These are phyloP conservation scores for Phytophthora palmivora DNA, from an alignment of 352 stramenopile species.

Conservation along the genomic window DNA sequence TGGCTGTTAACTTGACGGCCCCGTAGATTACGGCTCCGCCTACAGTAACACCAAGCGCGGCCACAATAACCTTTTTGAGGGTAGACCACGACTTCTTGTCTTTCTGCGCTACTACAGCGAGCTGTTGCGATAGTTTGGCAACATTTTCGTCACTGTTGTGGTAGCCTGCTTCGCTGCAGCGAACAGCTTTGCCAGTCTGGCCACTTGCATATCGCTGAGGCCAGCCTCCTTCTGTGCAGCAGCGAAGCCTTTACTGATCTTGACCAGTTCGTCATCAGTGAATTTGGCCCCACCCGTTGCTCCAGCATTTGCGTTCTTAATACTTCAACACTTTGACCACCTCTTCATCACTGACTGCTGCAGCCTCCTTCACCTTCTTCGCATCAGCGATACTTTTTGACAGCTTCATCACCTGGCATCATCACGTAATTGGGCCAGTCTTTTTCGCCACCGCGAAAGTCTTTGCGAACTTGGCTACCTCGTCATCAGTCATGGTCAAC, in stretches of 20 bases:
- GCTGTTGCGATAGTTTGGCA: neutral
- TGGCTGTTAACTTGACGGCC: too few relatives aligned
- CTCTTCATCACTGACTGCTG: neutral
- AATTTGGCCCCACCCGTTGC: neutral
- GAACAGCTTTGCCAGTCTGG: neutral
- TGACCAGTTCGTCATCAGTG: neutral
- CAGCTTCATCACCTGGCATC: neutral
- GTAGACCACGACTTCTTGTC: too few relatives aligned
- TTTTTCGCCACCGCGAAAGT: neutral
- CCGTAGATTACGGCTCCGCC: too few relatives aligned
- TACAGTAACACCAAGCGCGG: too few relatives aligned
- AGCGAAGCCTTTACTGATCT: neutral
- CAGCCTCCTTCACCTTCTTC: neutral
- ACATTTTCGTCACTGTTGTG: neutral
- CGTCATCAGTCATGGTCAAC: neutral
- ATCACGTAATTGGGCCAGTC: neutral
- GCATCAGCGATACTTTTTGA: neutral
- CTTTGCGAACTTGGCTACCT: neutral
- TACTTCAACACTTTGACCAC: neutral
- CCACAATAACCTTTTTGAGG: too few relatives aligned
- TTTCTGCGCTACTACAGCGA: neutral
- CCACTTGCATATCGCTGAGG: neutral
- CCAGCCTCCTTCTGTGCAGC: neutral
- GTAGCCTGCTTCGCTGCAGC: neutral
- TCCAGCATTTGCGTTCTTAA: constrained; percentile 1